Percentiles rank a stretch among this genome's conserved stretches.
Evolutionary conservation across 805 yeast species (phyloP).

Genomic region (Kazachstania martiniae): DNA sequence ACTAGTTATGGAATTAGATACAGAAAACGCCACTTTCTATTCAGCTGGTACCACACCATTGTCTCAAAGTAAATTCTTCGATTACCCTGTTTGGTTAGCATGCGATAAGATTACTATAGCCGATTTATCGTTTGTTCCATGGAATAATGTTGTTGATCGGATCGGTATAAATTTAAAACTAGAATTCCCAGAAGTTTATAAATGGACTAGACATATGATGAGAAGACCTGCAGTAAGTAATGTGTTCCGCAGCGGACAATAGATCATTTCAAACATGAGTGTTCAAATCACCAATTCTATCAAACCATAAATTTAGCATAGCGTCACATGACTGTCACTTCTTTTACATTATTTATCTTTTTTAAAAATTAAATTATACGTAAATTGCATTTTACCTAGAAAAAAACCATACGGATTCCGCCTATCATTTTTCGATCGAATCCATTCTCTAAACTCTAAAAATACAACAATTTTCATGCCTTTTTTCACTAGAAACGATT

Average conservation of each 20-base stretch:
- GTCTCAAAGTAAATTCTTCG: constrained; percentile 76
- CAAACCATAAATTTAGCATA: too few relatives aligned
- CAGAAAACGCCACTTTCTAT: constrained; percentile 79
- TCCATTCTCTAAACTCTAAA: too few relatives aligned
- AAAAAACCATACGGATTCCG: too few relatives aligned
- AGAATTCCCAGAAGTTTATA: constrained; percentile 91
- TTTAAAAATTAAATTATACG: too few relatives aligned
- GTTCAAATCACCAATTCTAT: too few relatives aligned
- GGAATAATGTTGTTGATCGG: constrained; percentile 93
- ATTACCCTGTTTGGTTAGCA: constrained; percentile 90
- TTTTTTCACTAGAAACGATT: too few relatives aligned
- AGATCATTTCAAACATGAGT: too few relatives aligned
- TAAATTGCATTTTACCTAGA: too few relatives aligned
- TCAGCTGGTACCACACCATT: constrained; percentile 82
- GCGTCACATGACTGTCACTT: too few relatives aligned
- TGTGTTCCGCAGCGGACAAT: constrained; percentile 67
- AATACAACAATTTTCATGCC: too few relatives aligned
- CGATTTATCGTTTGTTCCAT: constrained; percentile 86
- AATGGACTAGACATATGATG: constrained; percentile 95
- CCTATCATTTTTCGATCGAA: too few relatives aligned
- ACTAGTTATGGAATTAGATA: constrained; percentile 76
- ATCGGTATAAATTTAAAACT: constrained; percentile 79
- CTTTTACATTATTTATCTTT: too few relatives aligned
- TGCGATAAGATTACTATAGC: constrained; percentile 80
- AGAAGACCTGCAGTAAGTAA: constrained; percentile 83